Evolutionary conservation across 176 grass and related monocot species (phyloP), one percentile per base, ranked within the genome.

Genomic region (Saccharum spontaneum): DNA sequence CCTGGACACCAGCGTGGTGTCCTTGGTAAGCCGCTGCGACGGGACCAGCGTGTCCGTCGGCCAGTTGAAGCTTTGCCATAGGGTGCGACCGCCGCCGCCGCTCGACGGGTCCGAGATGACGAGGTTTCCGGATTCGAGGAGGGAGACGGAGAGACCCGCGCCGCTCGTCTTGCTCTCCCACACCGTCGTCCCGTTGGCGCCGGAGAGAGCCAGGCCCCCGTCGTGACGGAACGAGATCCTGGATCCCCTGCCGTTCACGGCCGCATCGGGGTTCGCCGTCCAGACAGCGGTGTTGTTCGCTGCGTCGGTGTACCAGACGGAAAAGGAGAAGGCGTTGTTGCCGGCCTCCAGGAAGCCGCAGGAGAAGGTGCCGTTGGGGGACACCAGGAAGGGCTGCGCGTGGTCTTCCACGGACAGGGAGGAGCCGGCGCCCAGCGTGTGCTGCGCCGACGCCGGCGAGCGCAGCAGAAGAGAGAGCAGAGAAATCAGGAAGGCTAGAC

Each of bases 311-410:
- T 84, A 94, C 89, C 88, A 91, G 77, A 94, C 64, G 78, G 92
- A 94, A 63, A 94, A 94, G 74, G 74, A 33, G 85, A 89, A 93
- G 36, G 91, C 74, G 69, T 94, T 94, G 18, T 60, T 20, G 54
- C 89, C 86, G 39, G 77, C 79, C 7, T 41, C 43, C 11, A 33
- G 59, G 81, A 88, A 88, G 57, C 87, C 87, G 81, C 87, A 84
- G 20, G 87, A 79, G 44, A 88, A 88, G 66, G 41, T 83, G 86
- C 9, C 54, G 80, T 88, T 43, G 43, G 33, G 80, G 46, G 86
- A 88, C 41, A 79, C 41, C n/a, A 88, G 74, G 74, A 88, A 88
- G 0, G 86, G 55, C 66, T 23, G 44, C 74, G 23, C 74, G 33
- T 72, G 39, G 55, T 83, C 80, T 55, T 88, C 80, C 74, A 88